Evolutionary conservation across 1,284 basidiomycete genomes (phyloP).

Genomic region (Apiotrichum porosum): DNA sequence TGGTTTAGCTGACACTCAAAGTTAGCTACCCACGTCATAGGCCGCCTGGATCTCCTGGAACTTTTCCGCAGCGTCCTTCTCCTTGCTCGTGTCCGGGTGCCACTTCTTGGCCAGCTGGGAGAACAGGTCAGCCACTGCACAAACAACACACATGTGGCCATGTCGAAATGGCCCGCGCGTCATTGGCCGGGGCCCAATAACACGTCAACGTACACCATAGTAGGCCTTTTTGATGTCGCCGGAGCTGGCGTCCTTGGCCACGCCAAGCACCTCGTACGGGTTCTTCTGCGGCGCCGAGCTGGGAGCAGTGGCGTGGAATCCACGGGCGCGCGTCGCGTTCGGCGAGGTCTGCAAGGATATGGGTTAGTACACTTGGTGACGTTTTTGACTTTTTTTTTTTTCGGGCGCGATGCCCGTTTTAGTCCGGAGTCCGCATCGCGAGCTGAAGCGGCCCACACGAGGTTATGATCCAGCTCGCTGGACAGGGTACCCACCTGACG

Average conservation of each 20-base stretch:
- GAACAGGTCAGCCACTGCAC: background rate
- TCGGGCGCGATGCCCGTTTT: too few species aligned
- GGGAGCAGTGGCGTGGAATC: slow-evolving; percentile 65
- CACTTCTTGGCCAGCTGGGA: slow-evolving; percentile 89
- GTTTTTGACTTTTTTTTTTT: too few species aligned
- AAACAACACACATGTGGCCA: too few species aligned
- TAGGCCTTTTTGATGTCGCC: slow-evolving; percentile 96
- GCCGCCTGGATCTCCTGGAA: slow-evolving; percentile 97
- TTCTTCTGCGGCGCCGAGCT: slow-evolving; percentile 64
- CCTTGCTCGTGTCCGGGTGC: slow-evolving; percentile 96
- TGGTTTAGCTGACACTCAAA: background rate
- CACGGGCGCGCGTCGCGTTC: slow-evolving; percentile 50
- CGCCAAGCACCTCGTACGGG: slow-evolving; percentile 86
- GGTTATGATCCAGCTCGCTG: too few species aligned
- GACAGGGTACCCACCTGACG: too few species aligned
- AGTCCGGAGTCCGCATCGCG: too few species aligned
- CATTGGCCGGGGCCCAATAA: background rate
- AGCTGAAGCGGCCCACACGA: too few species aligned
- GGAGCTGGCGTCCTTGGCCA: slow-evolving; percentile 73
- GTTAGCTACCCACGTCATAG: slow-evolving; percentile 71
- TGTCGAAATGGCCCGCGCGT: too few species aligned
- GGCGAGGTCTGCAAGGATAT: background rate
- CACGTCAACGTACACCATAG: slow-evolving; percentile 80
- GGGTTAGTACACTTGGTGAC: too few species aligned
- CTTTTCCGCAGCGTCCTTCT: slow-evolving; percentile 81